These are phyloP conservation scores for Trichoderma koningiopsis DNA, from an alignment of 2,329 filamentous ascomycete species.

Conservation along the genomic window DNA sequence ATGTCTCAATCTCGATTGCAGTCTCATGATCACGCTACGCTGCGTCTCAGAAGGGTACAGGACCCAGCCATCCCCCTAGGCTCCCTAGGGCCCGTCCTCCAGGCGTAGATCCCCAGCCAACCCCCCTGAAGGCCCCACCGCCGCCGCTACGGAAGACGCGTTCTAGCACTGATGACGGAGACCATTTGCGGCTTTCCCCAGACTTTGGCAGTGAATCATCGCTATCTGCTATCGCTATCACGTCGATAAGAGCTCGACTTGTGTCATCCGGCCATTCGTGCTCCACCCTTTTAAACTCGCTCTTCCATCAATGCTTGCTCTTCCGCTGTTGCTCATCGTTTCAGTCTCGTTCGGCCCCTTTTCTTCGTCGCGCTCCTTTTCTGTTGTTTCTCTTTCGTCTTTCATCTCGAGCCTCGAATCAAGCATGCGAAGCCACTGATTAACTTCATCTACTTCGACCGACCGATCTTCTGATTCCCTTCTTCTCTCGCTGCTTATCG, in stretches of 20 bases:
- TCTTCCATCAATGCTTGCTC: neutral
- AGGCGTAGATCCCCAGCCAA: neutral
- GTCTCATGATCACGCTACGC: neutral
- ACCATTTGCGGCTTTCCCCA: neutral
- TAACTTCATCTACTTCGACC: neutral
- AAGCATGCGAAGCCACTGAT: constrained; percentile 1
- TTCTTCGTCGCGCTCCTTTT: neutral
- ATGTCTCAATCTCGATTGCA: too few relatives aligned
- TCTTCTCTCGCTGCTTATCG: neutral
- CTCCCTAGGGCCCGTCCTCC: neutral
- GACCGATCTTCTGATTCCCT: neutral
- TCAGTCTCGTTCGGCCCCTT: neutral
- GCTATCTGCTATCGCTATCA: constrained; percentile 1
- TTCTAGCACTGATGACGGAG: neutral
- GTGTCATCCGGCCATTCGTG: neutral
- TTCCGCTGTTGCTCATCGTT: neutral
- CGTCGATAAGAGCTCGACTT: constrained; percentile 19
- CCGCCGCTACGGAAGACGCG: constrained; percentile 10
- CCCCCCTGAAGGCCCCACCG: constrained; percentile 5
- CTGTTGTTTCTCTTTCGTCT: neutral
- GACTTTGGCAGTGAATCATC: neutral
- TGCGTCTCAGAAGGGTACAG: neutral
- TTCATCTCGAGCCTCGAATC: neutral
- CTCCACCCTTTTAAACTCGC: constrained; percentile 8
- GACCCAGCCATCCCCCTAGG: neutral